phyloP scores from a whole-genome alignment of 1,139 yeast genomes.

The Kazachstania sp. region DNA sequence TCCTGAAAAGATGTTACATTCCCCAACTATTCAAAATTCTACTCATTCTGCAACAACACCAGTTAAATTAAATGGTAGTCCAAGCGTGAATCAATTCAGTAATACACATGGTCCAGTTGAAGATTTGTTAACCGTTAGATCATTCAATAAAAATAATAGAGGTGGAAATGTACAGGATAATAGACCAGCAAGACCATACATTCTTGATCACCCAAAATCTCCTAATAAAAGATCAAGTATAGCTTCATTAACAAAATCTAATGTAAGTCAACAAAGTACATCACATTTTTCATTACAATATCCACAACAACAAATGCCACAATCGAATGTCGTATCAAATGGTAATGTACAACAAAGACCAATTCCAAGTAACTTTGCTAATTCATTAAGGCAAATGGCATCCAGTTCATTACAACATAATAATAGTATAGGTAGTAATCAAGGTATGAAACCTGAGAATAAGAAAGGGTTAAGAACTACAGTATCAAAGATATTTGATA shows the following conservation, averaged over 20 bases:
- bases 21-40: background rate
- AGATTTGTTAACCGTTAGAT: constrained; percentile 20
- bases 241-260: constrained; percentile 13
- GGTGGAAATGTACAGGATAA: constrained; percentile 14
- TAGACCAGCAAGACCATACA: constrained; percentile 21
- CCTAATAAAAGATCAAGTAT: constrained; percentile 25
- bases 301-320: constrained; percentile 1
- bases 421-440: constrained; percentile 1
- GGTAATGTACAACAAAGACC: constrained; percentile 1
- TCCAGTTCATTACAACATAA: constrained; percentile 9
- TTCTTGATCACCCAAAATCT: constrained; percentile 18
- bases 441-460: constrained; percentile 6
- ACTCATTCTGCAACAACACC: background rate
- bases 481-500: constrained; percentile 62
- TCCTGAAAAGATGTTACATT: constrained; percentile 8
- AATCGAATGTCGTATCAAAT: background rate
- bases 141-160: constrained; percentile 12
- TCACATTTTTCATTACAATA: background rate
- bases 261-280: background rate
- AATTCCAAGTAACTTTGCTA: constrained; percentile 14
- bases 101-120: constrained; percentile 7
- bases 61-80: background rate
- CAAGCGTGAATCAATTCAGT: background rate
- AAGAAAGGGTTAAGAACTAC: constrained; percentile 48
- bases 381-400: constrained; percentile 10